These are phyloP conservation scores for Suillus decipiens DNA, from an alignment of 768 basidiomycete genomes.

Conservation along the genomic window DNA sequence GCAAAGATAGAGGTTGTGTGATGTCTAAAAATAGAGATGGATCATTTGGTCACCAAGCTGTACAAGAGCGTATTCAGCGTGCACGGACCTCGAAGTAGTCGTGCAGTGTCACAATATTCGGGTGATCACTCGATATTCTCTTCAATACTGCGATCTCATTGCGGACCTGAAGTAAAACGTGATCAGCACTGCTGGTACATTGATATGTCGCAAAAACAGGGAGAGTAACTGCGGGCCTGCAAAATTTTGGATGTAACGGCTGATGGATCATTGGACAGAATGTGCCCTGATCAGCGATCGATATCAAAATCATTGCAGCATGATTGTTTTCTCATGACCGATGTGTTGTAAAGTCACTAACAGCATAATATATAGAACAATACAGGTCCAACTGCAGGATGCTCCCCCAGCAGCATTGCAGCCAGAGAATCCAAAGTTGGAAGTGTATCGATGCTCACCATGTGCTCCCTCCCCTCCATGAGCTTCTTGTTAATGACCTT, in stretches of 20 bases:
- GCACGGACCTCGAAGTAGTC: slow-evolving; percentile 89
- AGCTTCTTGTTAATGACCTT: slow-evolving; percentile 99
- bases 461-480: slow-evolving; percentile 97
- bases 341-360: slow-evolving; percentile 5
- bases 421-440: neutral
- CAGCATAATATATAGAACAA: neutral
- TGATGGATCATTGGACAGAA: neutral
- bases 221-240: neutral
- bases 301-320: slow-evolving; percentile 14
- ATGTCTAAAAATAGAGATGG: slow-evolving; percentile 50
- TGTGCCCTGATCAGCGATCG: slow-evolving; percentile 19
- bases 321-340: slow-evolving; percentile 10
- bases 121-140: slow-evolving; percentile 85
- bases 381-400: neutral
- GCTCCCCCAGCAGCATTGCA: neutral
- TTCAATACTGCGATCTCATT: slow-evolving; percentile 98
- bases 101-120: slow-evolving; percentile 89
- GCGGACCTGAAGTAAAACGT: slow-evolving; percentile 62
- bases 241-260: neutral
- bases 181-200: slow-evolving; percentile 12
- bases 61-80: neutral
- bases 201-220: slow-evolving; percentile 20
- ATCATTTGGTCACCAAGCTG: slow-evolving; percentile 1
- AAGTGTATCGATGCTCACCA: slow-evolving; percentile 58
- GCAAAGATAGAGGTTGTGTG: slow-evolving; percentile 91